A percentile compares a stretch with the other conserved stretches of the same genome.
These are phyloP conservation scores for Saxispiralis lemnorum DNA, from an alignment of 495 filamentous ascomycete genomes.

Conservation along the genomic window DNA sequence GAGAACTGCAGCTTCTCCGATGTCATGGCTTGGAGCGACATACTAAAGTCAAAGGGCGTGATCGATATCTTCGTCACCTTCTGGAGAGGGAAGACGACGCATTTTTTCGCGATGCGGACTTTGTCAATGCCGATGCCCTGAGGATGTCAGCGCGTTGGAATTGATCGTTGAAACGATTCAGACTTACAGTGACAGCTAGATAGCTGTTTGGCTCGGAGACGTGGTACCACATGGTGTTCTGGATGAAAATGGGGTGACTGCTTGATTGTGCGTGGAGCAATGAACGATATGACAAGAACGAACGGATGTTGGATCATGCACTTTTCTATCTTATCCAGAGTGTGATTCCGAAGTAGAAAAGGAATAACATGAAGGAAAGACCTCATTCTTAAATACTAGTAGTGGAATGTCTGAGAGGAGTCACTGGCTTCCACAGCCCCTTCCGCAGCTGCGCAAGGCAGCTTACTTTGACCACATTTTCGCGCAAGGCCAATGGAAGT, in stretches of 20 bases:
- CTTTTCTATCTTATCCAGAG: too few species aligned
- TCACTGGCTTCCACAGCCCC: not conserved
- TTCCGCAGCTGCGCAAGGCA: not conserved
- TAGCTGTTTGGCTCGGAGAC: conserved; percentile 37
- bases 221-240: conserved; percentile 19
- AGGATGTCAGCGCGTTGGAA: not conserved
- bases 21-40: conserved; percentile 45
- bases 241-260: not conserved
- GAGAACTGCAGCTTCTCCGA: conserved; percentile 64
- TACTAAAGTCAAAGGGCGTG: conserved; percentile 37
- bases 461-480: too few species aligned
- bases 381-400: not conserved
- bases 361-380: too few species aligned
- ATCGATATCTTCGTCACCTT: conserved; percentile 37
- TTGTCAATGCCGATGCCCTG: conserved; percentile 51
- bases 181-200: conserved; percentile 44
- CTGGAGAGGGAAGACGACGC: conserved; percentile 21
- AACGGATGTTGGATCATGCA: too few species aligned
- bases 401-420: too few species aligned
- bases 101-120: conserved; percentile 57
- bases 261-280: not conserved
- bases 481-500: too few species aligned
- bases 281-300: not conserved
- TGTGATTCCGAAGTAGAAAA: too few species aligned
- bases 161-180: not conserved